Evolutionary conservation across 441 rosid genomes (phyloP).

Genomic region (Jatropha multifida): DNA sequence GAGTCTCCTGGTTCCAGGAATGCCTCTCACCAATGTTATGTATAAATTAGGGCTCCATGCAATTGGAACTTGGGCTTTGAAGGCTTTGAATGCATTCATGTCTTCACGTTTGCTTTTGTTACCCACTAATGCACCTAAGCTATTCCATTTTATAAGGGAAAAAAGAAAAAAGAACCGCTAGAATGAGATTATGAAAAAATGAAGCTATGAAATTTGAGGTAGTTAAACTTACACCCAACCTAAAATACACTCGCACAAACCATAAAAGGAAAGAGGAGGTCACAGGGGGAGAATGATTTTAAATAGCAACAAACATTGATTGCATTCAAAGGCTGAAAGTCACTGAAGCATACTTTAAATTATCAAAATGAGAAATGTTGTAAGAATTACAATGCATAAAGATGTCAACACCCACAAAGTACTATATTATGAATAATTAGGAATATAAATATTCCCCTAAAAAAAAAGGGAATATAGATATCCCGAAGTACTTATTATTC

Average conservation of each 20-base stretch:
- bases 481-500: neutral
- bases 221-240: neutral
- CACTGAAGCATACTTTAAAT: neutral
- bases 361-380: neutral
- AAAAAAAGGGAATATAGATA: too few relatives aligned
- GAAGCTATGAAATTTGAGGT: neutral
- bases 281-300: neutral
- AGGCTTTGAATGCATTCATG: conserved; percentile 70
- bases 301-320: neutral
- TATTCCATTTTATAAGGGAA: neutral
- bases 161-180: neutral
- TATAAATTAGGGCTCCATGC: conserved; percentile 79
- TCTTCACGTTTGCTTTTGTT: conserved; percentile 18
- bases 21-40: conserved; percentile 84
- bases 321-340: neutral
- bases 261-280: neutral
- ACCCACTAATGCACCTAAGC: conserved; percentile 7
- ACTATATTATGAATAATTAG: neutral
- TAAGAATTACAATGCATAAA: neutral
- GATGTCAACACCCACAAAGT: neutral
- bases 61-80: conserved; percentile 73
- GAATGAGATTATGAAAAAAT: too few relatives aligned
- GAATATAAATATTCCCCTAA: too few relatives aligned
- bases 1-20: conserved; percentile 88
- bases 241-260: neutral